Evolutionary conservation across 805 yeast species (phyloP).

Genomic region (Tetrapisispora iriomotensis): DNA sequence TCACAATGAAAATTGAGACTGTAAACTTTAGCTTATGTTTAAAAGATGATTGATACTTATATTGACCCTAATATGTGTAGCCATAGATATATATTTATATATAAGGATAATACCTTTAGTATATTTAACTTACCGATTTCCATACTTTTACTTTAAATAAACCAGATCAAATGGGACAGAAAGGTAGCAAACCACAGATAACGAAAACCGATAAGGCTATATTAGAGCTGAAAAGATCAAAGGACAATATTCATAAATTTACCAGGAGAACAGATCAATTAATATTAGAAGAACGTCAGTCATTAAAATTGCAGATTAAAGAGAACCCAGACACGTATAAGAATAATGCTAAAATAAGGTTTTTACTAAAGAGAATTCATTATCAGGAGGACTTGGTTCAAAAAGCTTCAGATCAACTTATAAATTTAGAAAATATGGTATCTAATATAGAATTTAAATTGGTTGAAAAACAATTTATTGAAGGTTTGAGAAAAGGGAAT

Average conservation of each 20-base stretch:
- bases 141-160: too few relatives aligned
- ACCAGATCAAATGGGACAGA: constrained; percentile 27
- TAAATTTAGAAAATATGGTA: constrained; percentile 68
- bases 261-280: constrained; percentile 43
- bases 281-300: constrained; percentile 46
- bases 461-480: constrained; percentile 74
- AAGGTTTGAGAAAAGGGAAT: constrained; percentile 76
- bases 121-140: too few relatives aligned
- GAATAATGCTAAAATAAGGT: constrained; percentile 43
- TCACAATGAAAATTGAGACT: too few relatives aligned
- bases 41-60: too few relatives aligned
- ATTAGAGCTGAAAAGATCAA: constrained; percentile 74
- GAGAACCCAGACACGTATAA: constrained; percentile 38
- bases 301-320: constrained; percentile 24
- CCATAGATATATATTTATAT: too few relatives aligned
- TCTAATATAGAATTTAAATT: constrained; percentile 79
- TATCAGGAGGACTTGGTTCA: constrained; percentile 67
- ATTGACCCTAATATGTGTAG: too few relatives aligned
- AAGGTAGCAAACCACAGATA: constrained; percentile 44
- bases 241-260: constrained; percentile 75
- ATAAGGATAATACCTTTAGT: too few relatives aligned
- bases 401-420: constrained; percentile 68
- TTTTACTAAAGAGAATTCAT: constrained; percentile 66
- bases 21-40: too few relatives aligned
- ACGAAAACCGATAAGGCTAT: constrained; percentile 82